Conservation (phyloP, 2,329 filamentous ascomycete genomes). For the Fusarium sp. region DNA sequence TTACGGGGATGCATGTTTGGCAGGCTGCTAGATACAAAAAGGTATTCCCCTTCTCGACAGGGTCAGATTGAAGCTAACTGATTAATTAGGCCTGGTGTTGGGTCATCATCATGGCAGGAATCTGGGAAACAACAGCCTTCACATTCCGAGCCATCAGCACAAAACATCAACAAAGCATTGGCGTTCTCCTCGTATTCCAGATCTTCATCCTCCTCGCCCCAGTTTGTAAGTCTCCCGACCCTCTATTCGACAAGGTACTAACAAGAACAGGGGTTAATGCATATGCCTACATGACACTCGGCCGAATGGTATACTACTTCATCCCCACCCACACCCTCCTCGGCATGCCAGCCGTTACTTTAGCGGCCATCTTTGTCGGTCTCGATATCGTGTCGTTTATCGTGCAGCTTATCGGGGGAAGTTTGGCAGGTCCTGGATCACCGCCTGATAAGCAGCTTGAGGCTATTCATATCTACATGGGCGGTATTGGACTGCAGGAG, state of each 20-base stretch:
- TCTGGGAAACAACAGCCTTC: constrained; percentile 42
- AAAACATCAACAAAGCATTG: constrained; percentile 31
- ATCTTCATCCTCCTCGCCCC: constrained; percentile 42
- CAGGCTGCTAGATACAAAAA: constrained; percentile 39
- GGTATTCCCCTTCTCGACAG: constrained; percentile 31
- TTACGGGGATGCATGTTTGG: constrained; percentile 37
- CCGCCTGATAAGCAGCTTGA: constrained; percentile 43
- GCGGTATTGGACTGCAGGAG: constrained; percentile 63
- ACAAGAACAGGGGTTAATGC: constrained; percentile 55
- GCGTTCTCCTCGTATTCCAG: constrained; percentile 37
- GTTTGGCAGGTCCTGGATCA: constrained; percentile 42
- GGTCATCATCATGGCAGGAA: constrained; percentile 53
- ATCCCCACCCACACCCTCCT: constrained; percentile 52
- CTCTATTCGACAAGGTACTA: not conserved
- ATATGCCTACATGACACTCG: constrained; percentile 59
- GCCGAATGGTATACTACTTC: constrained; percentile 58
- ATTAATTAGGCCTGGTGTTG: constrained; percentile 47
- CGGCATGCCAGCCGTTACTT: constrained; percentile 49
- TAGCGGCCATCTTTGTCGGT: constrained; percentile 54
- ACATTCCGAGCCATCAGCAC: constrained; percentile 38
- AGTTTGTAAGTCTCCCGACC: constrained; percentile 26
- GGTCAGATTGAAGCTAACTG: not conserved
- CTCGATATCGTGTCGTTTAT: constrained; percentile 54
- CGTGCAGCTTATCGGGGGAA: constrained; percentile 51
- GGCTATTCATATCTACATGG: constrained; percentile 62